Evolutionary conservation across 2,329 filamentous ascomycete species (phyloP), one percentile per base, ranked within the genome.

Genomic region (Neopestalotiopsis rosae): DNA sequence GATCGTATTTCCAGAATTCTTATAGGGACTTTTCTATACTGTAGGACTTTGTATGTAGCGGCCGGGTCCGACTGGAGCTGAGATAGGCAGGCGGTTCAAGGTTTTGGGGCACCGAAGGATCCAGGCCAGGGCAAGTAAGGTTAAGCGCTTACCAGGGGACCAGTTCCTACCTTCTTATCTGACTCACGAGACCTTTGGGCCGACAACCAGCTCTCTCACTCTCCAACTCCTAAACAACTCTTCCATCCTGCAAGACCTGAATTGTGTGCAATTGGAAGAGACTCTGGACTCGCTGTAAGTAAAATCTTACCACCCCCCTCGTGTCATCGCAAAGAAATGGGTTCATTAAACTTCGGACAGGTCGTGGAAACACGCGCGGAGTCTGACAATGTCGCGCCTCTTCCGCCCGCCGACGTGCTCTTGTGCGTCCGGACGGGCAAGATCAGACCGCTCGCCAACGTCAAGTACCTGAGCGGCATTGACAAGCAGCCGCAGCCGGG

Each of bases 371-470:
- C 13, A 12, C 28, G 32, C 20, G n/a, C 61, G 7, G 45, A 52
- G 7, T 13, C 28, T 30, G 64, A 57, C 64, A 58, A 67, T 45
- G 61, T 45, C 61, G 75, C 74, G 66, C 76, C 77, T n/a, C 61
- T 74, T 9, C 76, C 76, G 20, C 76, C 77, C 5, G 73, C 73
- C 28, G 87, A 89, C 69, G 82, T 76, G 3, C 78, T 91, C n/a
- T 76, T 87, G 56, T 85, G 90, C 75, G 78, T 91, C 13, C 86
- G 89, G 64, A 85, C 85, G 2, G 87, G 87, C 20, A 85, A 83
- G 69, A 84, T 90, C 79, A 86, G 87, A 72, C 82, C 82, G 30
- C 81, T 90, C 74, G 81, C 81, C 3, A 84, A 83, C 1, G 79
- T 88, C 3, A 80, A 82, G 30, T 80, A 88, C 63, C 79, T 79